Evolutionary conservation across 1,139 yeast species (phyloP).

Genomic region (Magnusiomyces ingens): DNA sequence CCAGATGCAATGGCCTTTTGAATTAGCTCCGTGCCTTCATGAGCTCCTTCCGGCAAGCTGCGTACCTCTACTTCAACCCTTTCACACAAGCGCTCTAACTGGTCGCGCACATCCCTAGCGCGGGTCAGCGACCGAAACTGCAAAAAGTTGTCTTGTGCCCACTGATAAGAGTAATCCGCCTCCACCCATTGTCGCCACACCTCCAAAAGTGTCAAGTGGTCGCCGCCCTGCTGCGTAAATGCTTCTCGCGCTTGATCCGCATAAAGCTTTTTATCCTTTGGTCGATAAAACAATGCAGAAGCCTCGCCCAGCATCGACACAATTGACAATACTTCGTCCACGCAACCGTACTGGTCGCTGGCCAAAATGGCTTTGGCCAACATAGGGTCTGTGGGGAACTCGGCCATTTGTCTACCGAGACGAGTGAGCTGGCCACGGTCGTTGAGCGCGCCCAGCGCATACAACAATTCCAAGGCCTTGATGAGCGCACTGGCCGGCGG

Average conservation of each 20-base stretch:
- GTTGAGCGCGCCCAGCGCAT: conserved; percentile 82
- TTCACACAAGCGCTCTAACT: conserved; percentile 55
- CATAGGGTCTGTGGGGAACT: conserved; percentile 89
- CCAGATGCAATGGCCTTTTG: conserved; percentile 71
- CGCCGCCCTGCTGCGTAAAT: conserved; percentile 58
- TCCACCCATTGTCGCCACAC: conserved; percentile 74
- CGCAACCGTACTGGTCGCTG: conserved; percentile 53
- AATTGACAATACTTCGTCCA: conserved; percentile 59
- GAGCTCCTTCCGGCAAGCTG: conserved; percentile 21
- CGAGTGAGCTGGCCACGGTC: conserved; percentile 73
- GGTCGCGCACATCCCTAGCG: conserved; percentile 67
- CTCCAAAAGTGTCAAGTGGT: conserved; percentile 68
- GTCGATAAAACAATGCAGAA: conserved; percentile 60
- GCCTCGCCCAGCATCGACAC: conserved; percentile 83
- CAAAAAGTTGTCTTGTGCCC: conserved; percentile 84
- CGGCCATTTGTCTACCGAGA: conserved; percentile 80
- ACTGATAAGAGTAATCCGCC: conserved; percentile 60
- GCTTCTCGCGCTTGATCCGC: conserved; percentile 58
- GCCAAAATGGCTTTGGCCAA: conserved; percentile 67
- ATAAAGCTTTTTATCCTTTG: conserved; percentile 59
- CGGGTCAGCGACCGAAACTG: conserved; percentile 68
- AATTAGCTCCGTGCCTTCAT: conserved; percentile 34
- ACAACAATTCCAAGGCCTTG: conserved; percentile 69
- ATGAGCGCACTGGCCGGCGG: conserved; percentile 70
- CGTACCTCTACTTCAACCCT: conserved; percentile 46